Evolutionary conservation across 345 rosid genomes (phyloP), one percentile per base, ranked within the genome.

Genomic region (Toxicodendron radicans): DNA sequence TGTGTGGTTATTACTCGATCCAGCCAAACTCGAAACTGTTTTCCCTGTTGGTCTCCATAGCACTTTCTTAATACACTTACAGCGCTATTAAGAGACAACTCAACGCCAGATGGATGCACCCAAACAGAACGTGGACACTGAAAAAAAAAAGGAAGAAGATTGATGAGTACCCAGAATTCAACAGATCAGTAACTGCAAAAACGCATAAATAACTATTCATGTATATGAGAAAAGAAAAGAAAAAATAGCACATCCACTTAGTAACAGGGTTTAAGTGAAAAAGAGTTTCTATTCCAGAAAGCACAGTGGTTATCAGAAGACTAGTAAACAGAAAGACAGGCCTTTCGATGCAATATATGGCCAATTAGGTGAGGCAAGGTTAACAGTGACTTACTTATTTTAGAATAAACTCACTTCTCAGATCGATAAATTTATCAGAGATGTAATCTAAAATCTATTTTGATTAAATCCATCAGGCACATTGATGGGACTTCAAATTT

Each of bases 41-140:
- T 86, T 45, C 95, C 97, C 79, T 86, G 84, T 79, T 86, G 84
- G 82, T 95, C 99, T 70, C 98, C 97, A 70, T 91, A 84, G 79
- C 60, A 74, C 72, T 71, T 80, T 48, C 79, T 82, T 71, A 93
- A 32, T 82, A 80, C 84, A 62, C 80, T 82, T 71, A 90, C 64
- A 75, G 84, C 82, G 7, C 85, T 90, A 73, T 45, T 76, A 58
- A 95, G 86, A 70, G 91, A 77, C 9, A 81, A 76, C 78, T 91
- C 92, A 67, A 75, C 72, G 71, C 98, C 99, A 38, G 93, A 87
- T 32, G 98, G 98, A 86, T 83, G 88, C 71, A 91, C 78, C 66
- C 83, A 79, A 77, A 80, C 73, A 71, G 92, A 93, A 33, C 71
- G 17, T 1, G 91, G 82, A 75, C 85, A 85, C 99, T 95, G 89